phyloP scores from a whole-genome alignment of 148 eudicot species.

The Cornus suecica region DNA sequence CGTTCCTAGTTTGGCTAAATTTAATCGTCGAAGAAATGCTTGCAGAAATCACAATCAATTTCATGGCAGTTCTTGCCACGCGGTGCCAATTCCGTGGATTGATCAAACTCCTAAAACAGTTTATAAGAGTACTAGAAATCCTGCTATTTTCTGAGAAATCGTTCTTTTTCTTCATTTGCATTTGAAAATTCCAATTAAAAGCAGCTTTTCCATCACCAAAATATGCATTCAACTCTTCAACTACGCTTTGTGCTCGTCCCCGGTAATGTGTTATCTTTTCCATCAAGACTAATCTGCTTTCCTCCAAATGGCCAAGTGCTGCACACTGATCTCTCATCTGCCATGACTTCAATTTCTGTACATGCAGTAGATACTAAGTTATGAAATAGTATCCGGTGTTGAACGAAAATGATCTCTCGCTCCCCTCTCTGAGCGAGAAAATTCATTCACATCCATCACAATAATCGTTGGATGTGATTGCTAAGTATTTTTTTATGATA shows the following conservation, averaged over 20 bases:
- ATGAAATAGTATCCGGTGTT: background rate
- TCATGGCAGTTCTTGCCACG: conserved; percentile 4
- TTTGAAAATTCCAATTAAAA: background rate
- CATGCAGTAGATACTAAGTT: background rate
- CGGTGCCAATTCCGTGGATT: conserved; percentile 18
- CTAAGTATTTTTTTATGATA: too few species aligned
- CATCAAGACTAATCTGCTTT: conserved; percentile 17
- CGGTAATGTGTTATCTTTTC: conserved; percentile 13
- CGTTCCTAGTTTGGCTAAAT: background rate
- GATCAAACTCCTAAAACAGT: conserved; percentile 1
- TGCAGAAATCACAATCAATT: conserved; percentile 7
- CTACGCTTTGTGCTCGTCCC: conserved; percentile 1
- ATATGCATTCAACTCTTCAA: conserved; percentile 17
- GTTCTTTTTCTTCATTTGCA: background rate
- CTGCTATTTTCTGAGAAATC: background rate
- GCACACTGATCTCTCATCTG: conserved; percentile 12
- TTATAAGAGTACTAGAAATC: background rate
- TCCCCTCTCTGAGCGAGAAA: too few species aligned
- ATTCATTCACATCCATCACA: too few species aligned
- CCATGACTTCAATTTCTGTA: conserved; percentile 25
- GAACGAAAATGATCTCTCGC: too few species aligned
- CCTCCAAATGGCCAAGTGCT: conserved; percentile 20
- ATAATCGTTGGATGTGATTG: too few species aligned
- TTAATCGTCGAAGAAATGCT: background rate
- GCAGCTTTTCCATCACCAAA: conserved; percentile 12